Base-by-base conservation (phyloP, 495 filamentous ascomycete species). In the Xylaria nigripes region DNA sequence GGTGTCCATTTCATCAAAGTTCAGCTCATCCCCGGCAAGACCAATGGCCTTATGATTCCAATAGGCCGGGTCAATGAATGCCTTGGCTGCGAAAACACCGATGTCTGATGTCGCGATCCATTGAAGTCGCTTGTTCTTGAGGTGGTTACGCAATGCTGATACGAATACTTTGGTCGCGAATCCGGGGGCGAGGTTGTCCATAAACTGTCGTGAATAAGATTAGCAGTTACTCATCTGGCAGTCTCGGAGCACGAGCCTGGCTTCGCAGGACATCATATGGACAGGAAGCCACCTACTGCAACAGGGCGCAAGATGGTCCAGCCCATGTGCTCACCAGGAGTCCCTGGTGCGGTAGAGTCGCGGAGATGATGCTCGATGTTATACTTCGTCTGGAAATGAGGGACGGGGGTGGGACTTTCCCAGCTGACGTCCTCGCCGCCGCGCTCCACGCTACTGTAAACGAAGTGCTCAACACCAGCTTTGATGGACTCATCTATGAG, bases 391-490 rank as follows among this genome's bases (percentile, higher is more conserved):
- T 76, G 74, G 64, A 88, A 88, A 60, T 89, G 85, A 24, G 83
- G 81, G 41, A 89, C 72, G 0, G 74, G 64, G 0, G 86, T 89
- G 6, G 76, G 69, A 54, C 80, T 84, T 7, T 70, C 58, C 56
- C 76, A 76, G 23, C 77, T 83, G 0, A 63, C 63, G 4, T 73
- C 68, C 15, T 72, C 69, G 24, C 84, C 86, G 41, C 84, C 84
- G 3, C 86, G 82, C 59, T 89, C 86, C 6, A 87, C 83, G 44
- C 77, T 81, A 38, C 71, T 76, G 69, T 87, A 89, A 8, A 90
- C 80, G 61, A 90, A 86, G 59, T 82, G 76, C 50, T 73, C 70
- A 50, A 89, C 81, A 16, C 76, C 73, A 13, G 78, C 59, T 27
- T 74, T 72, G 52, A 89, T 54, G 7, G 79, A 70, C 13, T 71